These are phyloP conservation scores for Salvia miltiorrhiza DNA, from an alignment of 257 asterid genomes.

Conservation along the genomic window DNA sequence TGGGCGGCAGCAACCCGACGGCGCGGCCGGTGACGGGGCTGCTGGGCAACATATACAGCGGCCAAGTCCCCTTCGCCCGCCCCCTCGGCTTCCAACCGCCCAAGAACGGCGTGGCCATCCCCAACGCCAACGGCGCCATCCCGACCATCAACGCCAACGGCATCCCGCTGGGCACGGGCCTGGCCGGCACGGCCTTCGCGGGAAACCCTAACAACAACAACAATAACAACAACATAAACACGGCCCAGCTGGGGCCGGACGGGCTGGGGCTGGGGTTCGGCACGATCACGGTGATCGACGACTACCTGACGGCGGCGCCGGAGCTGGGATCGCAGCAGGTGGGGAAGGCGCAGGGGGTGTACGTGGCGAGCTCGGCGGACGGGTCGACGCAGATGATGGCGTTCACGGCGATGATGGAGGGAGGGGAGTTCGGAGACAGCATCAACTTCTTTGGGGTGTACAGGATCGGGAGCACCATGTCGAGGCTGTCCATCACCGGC, in stretches of 20 bases:
- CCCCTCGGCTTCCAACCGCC: conserved; percentile 83
- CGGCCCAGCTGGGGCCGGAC: conserved; percentile 42
- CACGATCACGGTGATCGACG: conserved; percentile 54
- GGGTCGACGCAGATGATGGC: conserved; percentile 77
- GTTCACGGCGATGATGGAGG: conserved; percentile 56
- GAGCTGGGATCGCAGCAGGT: conserved; percentile 46
- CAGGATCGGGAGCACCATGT: conserved; percentile 47
- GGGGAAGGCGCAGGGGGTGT: conserved; percentile 74
- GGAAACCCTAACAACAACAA: conserved; percentile 24
- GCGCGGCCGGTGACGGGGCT: conserved; percentile 85
- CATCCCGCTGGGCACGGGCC: conserved; percentile 78
- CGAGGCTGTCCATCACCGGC: conserved; percentile 72
- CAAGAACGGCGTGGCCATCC: conserved; percentile 59
- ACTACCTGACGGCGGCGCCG: conserved; percentile 50
- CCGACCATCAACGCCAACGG: conserved; percentile 70
- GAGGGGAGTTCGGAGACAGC: conserved; percentile 50
- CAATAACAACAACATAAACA: conserved; percentile 5
- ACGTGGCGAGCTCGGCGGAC: conserved; percentile 68
- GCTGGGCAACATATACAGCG: conserved; percentile 81
- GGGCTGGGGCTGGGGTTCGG: conserved; percentile 58
- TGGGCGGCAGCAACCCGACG: conserved; percentile 87
- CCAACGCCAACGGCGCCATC: conserved; percentile 81
- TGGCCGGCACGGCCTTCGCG: conserved; percentile 48
- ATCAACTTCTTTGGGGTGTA: conserved; percentile 67
- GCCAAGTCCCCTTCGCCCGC: conserved; percentile 88